Conservation (phyloP, 345 rosid species). For the Sonneratia caseolaris region DNA sequence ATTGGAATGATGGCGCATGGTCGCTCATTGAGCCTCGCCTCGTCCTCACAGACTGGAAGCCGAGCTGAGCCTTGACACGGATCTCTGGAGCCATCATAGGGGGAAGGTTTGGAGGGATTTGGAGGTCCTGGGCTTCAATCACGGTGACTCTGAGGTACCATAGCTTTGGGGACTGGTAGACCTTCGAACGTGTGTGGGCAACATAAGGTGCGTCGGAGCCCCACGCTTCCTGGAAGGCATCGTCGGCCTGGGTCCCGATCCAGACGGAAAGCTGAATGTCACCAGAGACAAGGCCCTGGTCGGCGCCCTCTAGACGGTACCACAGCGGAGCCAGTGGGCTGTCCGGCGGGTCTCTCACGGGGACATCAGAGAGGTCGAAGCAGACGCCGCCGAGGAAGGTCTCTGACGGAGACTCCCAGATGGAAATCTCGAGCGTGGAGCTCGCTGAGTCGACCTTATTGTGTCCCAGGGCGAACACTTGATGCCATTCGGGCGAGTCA, state of each 20-base stretch:
- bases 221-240: slow-evolving; percentile 91
- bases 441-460: slow-evolving; percentile 39
- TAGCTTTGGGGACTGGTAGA: slow-evolving; percentile 87
- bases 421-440: slow-evolving; percentile 66
- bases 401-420: slow-evolving; percentile 72
- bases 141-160: slow-evolving; percentile 88
- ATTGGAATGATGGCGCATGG: slow-evolving; percentile 60
- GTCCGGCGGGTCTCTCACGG: slow-evolving; percentile 79
- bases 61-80: slow-evolving; percentile 69
- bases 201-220: slow-evolving; percentile 84
- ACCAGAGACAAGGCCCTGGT: slow-evolving; percentile 44
- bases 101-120: slow-evolving; percentile 61
- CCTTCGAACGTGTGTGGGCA: slow-evolving; percentile 84
- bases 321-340: slow-evolving; percentile 88
- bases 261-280: slow-evolving; percentile 88
- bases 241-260: slow-evolving; percentile 94
- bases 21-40: slow-evolving; percentile 67
- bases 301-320: slow-evolving; percentile 71
- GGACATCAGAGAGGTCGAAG: slow-evolving; percentile 81
- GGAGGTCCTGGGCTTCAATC: slow-evolving; percentile 85
- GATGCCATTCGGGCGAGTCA: slow-evolving; percentile 75
- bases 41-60: slow-evolving; percentile 71
- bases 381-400: slow-evolving; percentile 80
- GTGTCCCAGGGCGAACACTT: slow-evolving; percentile 61
- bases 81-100: slow-evolving; percentile 81